Evolutionary conservation across 352 stramenopile genomes (phyloP), one percentile per base, ranked within the genome.

Genomic region (Phytopythium aichiense): DNA sequence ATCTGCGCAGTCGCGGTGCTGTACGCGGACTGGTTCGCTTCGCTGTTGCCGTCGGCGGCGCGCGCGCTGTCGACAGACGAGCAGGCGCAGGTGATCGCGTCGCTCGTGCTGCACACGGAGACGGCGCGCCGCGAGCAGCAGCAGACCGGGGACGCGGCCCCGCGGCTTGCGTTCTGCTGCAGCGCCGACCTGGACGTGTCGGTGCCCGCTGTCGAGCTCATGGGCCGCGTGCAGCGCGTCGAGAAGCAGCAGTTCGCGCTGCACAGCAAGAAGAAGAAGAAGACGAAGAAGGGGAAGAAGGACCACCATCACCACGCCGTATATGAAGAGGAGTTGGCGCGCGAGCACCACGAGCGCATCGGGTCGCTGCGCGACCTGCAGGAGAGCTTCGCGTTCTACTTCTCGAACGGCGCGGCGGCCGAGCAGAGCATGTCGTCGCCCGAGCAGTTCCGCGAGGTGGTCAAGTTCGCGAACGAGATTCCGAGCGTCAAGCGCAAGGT

Each of bases 341-440:
- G 75, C 33, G 58, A 76, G 48, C 85, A 94, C 61, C 84, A 92
- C 63, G 85, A 92, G 61, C 83, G 83, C 9, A 92, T 94, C 46
- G 71, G 65, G 49, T 87, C 79, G 23, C 55, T 89, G 2, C 61
- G 71, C 6, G 69, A 86, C 7, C 65, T 94, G 4, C 81, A 90
- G 55, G 81, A 94, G 62, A 92, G 81, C 63, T 94, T 94, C 62
- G 80, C 78, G 33, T 92, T 84, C 61, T 94, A 94, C 65, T 94
- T 94, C 67, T 77, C 79, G 9, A 82, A 80, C 20, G 85, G 85
- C 45, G 85, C 85, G 18, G 85, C 85, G 2, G 85, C 85, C 11
- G 85, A 94, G 57, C 85, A 94, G 69, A 92, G 81, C 64, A 94
- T 91, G 81, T 75, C 79, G 42, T 91, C 81, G 18, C 76, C 79